Conservation (phyloP, 2,329 filamentous ascomycete species). For the Beauveria scarabaeidicola region DNA sequence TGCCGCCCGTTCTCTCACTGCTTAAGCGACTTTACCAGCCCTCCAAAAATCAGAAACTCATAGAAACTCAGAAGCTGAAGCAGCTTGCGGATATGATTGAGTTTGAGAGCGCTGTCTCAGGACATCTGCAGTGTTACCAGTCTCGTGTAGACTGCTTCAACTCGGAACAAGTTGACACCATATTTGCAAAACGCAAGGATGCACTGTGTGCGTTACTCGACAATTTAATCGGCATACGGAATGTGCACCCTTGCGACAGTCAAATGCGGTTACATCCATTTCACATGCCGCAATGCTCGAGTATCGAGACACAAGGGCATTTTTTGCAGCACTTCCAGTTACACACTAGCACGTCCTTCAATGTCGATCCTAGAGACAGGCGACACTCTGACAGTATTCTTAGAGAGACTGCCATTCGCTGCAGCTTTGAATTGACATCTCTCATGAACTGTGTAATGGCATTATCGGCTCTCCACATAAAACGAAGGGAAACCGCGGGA, state of each 20-base stretch:
- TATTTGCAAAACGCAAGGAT: neutral
- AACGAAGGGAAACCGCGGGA: neutral
- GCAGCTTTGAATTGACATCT: neutral
- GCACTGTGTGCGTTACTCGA: neutral
- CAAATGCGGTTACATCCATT: neutral
- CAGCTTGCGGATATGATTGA: neutral
- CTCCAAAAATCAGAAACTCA: neutral
- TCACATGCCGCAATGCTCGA: neutral
- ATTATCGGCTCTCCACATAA: neutral
- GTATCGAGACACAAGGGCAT: neutral
- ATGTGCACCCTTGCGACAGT: neutral
- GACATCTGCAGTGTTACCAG: neutral
- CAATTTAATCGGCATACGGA: neutral
- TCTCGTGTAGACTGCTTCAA: neutral
- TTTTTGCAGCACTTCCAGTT: neutral
- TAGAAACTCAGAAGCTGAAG: neutral
- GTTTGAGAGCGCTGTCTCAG: neutral
- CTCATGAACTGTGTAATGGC: neutral
- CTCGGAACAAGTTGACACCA: neutral
- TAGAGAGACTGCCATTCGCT: neutral
- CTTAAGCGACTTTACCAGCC: neutral
- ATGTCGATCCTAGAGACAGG: neutral
- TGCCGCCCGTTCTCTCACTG: neutral
- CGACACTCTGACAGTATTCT: neutral
- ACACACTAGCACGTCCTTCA: slow-evolving; percentile 5